A percentile compares a stretch with the other conserved stretches of the same genome.
Conservation (phyloP, 2,329 filamentous ascomycete genomes). For the Microcyclospora tardicrescens region DNA sequence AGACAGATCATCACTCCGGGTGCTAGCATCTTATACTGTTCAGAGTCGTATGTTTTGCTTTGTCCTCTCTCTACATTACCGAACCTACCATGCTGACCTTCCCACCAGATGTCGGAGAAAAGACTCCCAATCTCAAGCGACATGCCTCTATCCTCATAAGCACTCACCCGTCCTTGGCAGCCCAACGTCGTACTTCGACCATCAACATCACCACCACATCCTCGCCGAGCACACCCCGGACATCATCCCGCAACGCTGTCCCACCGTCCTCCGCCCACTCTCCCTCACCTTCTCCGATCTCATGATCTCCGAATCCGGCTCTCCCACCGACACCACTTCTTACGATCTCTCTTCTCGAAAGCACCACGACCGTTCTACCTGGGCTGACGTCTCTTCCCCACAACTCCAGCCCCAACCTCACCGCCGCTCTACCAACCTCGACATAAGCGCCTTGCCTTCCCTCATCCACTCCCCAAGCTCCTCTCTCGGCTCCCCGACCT, state of each 20-base stretch:
- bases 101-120: conserved; percentile 32
- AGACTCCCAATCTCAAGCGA: conserved; percentile 18
- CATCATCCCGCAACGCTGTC: conserved; percentile 36
- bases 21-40: conserved; percentile 50
- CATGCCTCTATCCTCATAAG: conserved; percentile 7
- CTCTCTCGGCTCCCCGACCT: conserved; percentile 28
- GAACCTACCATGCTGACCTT: not conserved
- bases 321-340: conserved; percentile 5
- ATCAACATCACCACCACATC: conserved; percentile 4
- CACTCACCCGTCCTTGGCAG: conserved; percentile 1
- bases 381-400: not conserved
- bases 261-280: conserved; percentile 27
- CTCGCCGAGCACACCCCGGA: conserved; percentile 17
- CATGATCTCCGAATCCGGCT: conserved; percentile 16
- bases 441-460: conserved; percentile 29
- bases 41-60: conserved; percentile 41
- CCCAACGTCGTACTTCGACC: conserved; percentile 12
- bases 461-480: conserved; percentile 35
- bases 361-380: conserved; percentile 1
- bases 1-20: conserved; percentile 51
- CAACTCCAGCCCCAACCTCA: conserved; percentile 1
- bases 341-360: conserved; percentile 11
- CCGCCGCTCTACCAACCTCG: conserved; percentile 13
- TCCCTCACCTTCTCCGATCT: conserved; percentile 31
- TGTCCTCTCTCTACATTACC: not conserved